Conservation (phyloP, 805 yeast species). For the Wickerhamomyces strasburgensis region DNA sequence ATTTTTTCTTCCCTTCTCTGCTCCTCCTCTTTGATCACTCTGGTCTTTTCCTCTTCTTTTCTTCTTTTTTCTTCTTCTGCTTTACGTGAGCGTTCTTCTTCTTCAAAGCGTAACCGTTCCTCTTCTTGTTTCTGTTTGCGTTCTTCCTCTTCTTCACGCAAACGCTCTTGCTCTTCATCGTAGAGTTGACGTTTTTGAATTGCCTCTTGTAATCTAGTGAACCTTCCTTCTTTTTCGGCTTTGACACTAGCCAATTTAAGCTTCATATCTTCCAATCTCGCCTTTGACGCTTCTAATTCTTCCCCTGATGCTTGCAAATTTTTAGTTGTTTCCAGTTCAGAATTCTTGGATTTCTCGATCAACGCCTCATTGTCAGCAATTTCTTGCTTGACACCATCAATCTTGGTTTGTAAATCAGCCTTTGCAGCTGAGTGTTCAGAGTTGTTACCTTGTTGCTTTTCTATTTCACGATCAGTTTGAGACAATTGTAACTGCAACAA, state of each 20-base stretch:
- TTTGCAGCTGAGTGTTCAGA: conserved; percentile 14
- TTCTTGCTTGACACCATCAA: conserved; percentile 13
- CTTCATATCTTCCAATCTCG: conserved; percentile 15
- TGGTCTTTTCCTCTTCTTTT: conserved; percentile 10
- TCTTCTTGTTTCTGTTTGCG: conserved; percentile 12
- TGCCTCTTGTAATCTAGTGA: conserved; percentile 22
- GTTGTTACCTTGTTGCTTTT: conserved; percentile 16
- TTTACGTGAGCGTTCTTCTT: conserved; percentile 6
- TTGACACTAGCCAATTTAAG: conserved; percentile 19
- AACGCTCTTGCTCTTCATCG: conserved; percentile 14
- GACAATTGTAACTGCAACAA: conserved; percentile 20
- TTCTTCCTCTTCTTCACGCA: conserved; percentile 13
- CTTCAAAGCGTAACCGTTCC: conserved; percentile 7
- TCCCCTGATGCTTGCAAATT: conserved; percentile 13
- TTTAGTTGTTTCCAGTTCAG: conserved; percentile 7
- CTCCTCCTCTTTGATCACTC: conserved; percentile 8
- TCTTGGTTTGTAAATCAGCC: conserved; percentile 17
- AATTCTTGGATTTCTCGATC: conserved; percentile 17
- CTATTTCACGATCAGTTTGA: conserved; percentile 23
- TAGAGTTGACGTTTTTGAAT: conserved; percentile 18
- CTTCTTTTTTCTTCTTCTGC: conserved; percentile 13
- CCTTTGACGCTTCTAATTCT: conserved; percentile 16
- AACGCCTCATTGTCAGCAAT: conserved; percentile 18
- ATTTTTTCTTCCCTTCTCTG: too few species aligned
- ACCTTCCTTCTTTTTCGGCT: conserved; percentile 18